phyloP scores from a whole-genome alignment of 1,284 basidiomycete species.

The Fomes fomentarius region DNA sequence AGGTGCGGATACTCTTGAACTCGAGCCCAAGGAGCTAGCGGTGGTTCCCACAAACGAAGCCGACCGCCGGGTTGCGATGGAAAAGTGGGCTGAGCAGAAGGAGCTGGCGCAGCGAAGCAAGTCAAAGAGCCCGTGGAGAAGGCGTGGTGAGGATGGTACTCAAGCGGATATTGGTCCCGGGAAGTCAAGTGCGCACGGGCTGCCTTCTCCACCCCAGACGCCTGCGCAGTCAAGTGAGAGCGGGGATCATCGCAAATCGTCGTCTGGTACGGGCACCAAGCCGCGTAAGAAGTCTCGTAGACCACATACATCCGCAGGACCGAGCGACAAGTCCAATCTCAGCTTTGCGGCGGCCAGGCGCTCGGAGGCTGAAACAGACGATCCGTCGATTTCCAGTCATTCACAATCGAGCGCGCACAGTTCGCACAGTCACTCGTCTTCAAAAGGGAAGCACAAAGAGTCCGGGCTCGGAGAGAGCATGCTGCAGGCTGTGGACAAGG shows the following conservation, averaged over 20 bases:
- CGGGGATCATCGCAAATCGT: constrained; percentile 8
- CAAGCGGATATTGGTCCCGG: constrained; percentile 15
- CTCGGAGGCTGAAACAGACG: constrained; percentile 18
- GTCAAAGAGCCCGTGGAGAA: constrained; percentile 59
- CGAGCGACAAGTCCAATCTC: constrained; percentile 53
- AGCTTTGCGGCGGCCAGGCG: constrained; percentile 28
- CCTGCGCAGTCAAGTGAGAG: constrained; percentile 21
- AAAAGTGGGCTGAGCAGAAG: constrained; percentile 57
- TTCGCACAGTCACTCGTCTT: constrained; percentile 14
- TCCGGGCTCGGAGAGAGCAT: constrained; percentile 25
- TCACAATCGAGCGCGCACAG: constrained; percentile 23
- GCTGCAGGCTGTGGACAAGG: constrained; percentile 21
- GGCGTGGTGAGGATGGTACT: constrained; percentile 21
- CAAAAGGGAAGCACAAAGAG: constrained; percentile 14
- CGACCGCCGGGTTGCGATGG: constrained; percentile 66
- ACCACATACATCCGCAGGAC: constrained; percentile 73
- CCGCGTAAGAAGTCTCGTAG: constrained; percentile 41
- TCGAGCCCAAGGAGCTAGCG: constrained; percentile 66
- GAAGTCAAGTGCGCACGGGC: constrained; percentile 10
- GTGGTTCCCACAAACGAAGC: constrained; percentile 70
- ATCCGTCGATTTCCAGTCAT: constrained; percentile 19
- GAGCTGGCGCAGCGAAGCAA: constrained; percentile 49
- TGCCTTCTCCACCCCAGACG: constrained; percentile 24
- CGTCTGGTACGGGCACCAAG: constrained; percentile 16
- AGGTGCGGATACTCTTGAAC: constrained; percentile 64